Base-by-base conservation (phyloP, 257 asterid species). In the Scutellaria minor region DNA sequence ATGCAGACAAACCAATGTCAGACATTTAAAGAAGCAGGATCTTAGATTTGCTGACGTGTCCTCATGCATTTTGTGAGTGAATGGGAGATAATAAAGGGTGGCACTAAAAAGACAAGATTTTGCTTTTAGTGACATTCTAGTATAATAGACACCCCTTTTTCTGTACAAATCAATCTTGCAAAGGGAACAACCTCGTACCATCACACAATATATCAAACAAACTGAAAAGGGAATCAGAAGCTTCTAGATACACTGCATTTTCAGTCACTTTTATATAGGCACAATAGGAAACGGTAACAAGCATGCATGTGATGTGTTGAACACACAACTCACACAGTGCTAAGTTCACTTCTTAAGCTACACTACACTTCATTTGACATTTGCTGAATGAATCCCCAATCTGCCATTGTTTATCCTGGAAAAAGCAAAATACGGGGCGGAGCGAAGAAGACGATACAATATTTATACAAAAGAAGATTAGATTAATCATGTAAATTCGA, bases 161-260 rank as follows among this genome's bases (percentile, higher is more conserved):
- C 74, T 35, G 70, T 67, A 31, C 37, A 53, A 66, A 66, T 56
- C 59, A 20, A 48, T 40, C 52, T 53, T 64, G 40, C 11, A 50
- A 14, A 35, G 47, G 48, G 11, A 75, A 50, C 69, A 77, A 59
- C 82, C 83, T 74, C 58, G 82, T 77, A 82, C 76, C 27, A 66
- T 62, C 35, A 51, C 64, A 54, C 35, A 77, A 58, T 74, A 58
- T 24, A 70, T 46, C 57, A 66, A 67, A 39, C 37, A 31, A 50
- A 14, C 22, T 35, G 12, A 10, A 69, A 75, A 68, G 51, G 69
- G 68, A 20, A 55, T 18, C 61, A 11, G 62, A 73, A 75, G 77
- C 78, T 86, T 82, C 83, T 15, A 53, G 54, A 52, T 31, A 50
- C 5, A 2, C 4, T 31, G 68, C 22, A 31, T 5, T 20, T 58